A percentile compares a stretch with the other conserved stretches of the same genome.
phyloP scores from a whole-genome alignment of 169 alveolate genomes.

The Cyclospora cayetanensis region DNA sequence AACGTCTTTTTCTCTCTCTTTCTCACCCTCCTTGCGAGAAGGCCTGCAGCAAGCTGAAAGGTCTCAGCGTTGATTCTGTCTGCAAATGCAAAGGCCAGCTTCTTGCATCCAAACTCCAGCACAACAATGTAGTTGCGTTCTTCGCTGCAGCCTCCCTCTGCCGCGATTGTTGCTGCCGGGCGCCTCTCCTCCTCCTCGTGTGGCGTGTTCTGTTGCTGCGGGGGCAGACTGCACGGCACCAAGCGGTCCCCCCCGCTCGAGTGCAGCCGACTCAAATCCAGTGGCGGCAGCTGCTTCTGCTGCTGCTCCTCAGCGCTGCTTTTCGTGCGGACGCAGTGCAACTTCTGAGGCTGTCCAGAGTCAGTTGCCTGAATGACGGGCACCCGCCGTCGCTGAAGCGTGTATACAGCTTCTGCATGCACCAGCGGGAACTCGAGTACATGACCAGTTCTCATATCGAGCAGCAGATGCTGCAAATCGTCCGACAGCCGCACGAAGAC shows the following conservation, averaged over 20 bases:
- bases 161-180: background rate
- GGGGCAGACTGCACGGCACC: no score
- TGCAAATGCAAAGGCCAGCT: background rate
- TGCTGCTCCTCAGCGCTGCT: background rate
- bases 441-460: constrained; percentile 39
- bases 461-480: constrained; percentile 20
- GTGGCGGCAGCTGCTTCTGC: background rate
- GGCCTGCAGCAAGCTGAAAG: background rate
- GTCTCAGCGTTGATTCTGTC: constrained; percentile 19
- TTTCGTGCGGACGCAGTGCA: background rate
- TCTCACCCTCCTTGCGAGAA: background rate
- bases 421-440: constrained; percentile 40
- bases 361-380: background rate
- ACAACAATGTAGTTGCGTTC: constrained; percentile 11
- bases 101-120: background rate
- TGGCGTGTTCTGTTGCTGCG: background rate
- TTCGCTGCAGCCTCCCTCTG: background rate
- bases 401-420: constrained; percentile 43
- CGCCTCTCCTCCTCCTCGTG: background rate
- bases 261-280: background rate
- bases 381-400: constrained; percentile 13
- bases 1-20: background rate
- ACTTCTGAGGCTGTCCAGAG: background rate
- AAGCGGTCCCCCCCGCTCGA: background rate
- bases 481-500: constrained; percentile 40